These are phyloP conservation scores for Graphilbum sp. DNA, from an alignment of 2,329 filamentous ascomycete species.

Conservation along the genomic window DNA sequence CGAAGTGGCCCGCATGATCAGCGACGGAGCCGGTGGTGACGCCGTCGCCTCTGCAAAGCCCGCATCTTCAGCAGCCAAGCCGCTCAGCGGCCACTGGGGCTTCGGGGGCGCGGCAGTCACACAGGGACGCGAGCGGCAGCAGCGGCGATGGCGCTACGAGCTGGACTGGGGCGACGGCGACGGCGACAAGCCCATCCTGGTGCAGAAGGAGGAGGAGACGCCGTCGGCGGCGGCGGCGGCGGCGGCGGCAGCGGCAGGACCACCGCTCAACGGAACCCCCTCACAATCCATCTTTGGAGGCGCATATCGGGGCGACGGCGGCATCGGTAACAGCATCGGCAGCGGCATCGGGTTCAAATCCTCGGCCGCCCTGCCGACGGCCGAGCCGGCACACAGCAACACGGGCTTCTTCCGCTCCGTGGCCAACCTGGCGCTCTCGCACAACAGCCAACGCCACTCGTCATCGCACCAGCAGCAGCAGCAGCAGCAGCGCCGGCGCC, in stretches of 20 bases:
- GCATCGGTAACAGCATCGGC: neutral
- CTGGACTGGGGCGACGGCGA: conserved; percentile 58
- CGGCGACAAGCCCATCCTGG: conserved; percentile 71
- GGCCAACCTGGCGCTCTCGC: conserved; percentile 54
- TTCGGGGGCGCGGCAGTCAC: conserved; percentile 4
- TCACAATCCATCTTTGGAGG: conserved; percentile 38
- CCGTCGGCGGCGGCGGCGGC: conserved; percentile 3
- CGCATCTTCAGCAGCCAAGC: too few relatives aligned
- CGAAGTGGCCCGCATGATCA: conserved; percentile 36
- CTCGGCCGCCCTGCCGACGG: neutral
- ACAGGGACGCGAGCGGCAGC: conserved; percentile 17
- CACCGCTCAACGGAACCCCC: too few relatives aligned
- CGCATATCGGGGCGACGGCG: conserved; percentile 19
- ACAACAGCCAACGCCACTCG: too few relatives aligned
- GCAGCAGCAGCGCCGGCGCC: conserved; percentile 12
- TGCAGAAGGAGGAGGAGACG: conserved; percentile 53
- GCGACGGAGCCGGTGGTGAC: conserved; percentile 10
- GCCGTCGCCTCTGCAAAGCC: neutral
- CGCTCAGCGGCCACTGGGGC: neutral
- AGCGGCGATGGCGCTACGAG: conserved; percentile 64
- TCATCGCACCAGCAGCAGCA: conserved; percentile 17
- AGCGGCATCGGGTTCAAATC: neutral
- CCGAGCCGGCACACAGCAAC: conserved; percentile 14
- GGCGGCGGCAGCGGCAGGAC: conserved; percentile 9
- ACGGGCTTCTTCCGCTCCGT: conserved; percentile 71